Conservation (phyloP, 2,329 filamentous ascomycete genomes). For the Xylaria sp. region DNA sequence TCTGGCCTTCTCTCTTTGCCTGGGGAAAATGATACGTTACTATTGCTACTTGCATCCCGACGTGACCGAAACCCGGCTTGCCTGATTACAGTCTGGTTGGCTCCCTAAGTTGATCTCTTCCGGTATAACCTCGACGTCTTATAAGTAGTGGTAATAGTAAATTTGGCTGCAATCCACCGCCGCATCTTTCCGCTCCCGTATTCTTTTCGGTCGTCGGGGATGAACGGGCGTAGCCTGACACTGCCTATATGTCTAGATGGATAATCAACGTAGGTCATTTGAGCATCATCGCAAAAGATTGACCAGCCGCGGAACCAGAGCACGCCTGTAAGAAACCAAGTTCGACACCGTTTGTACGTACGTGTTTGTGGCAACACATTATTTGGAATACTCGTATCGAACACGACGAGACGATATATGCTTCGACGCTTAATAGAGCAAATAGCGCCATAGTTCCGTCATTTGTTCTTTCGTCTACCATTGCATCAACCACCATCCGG, state of each 20-base stretch:
- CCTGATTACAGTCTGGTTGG: background rate
- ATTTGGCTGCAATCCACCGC: background rate
- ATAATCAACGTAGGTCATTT: background rate
- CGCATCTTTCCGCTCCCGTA: background rate
- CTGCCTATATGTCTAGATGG: background rate
- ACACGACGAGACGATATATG: background rate
- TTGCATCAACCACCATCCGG: background rate
- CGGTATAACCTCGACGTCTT: background rate
- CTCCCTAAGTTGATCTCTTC: background rate
- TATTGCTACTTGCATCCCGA: background rate
- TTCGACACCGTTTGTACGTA: too few relatives aligned
- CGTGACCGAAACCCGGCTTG: background rate
- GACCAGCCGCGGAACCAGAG: background rate
- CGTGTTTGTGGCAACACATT: too few relatives aligned
- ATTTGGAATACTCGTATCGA: background rate
- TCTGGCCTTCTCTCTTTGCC: too few relatives aligned
- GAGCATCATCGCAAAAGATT: background rate
- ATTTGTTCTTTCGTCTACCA: background rate
- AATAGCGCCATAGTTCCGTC: background rate
- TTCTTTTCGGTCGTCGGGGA: background rate
- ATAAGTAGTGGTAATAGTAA: background rate
- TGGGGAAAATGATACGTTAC: constrained; percentile 8
- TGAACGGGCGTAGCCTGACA: background rate
- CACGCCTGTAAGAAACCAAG: background rate
- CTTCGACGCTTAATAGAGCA: background rate